phyloP scores from a whole-genome alignment of 2,329 filamentous ascomycete species.

The Magnaporthiopsis poae region DNA sequence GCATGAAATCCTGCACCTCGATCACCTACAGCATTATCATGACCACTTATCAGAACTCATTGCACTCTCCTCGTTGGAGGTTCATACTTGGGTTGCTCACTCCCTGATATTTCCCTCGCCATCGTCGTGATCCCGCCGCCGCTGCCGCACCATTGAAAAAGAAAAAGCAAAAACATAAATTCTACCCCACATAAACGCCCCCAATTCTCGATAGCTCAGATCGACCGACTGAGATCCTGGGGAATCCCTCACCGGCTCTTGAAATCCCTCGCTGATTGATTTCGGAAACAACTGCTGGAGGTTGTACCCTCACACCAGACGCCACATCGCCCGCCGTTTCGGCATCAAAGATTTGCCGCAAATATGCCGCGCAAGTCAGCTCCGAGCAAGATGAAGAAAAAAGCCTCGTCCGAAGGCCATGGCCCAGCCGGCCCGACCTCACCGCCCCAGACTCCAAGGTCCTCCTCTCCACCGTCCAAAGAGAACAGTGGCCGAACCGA shows the following conservation, averaged over 20 bases:
- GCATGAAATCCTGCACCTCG: neutral
- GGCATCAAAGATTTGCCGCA: neutral
- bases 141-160: neutral
- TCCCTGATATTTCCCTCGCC: conserved; percentile 24
- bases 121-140: neutral
- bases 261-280: conserved; percentile 2
- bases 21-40: conserved; percentile 27
- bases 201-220: neutral
- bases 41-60: conserved; percentile 32
- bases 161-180: neutral
- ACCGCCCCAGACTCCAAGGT: conserved; percentile 32
- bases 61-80: conserved; percentile 35
- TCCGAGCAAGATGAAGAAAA: conserved; percentile 22
- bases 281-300: neutral
- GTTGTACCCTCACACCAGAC: neutral
- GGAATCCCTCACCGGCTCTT: neutral
- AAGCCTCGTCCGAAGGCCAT: conserved; percentile 11
- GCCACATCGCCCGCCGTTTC: neutral
- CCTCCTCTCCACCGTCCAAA: conserved; percentile 22
- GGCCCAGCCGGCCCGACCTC: conserved; percentile 27
- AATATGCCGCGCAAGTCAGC: conserved; percentile 27
- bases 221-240: conserved; percentile 8
- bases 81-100: conserved; percentile 33
- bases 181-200: conserved; percentile 7
- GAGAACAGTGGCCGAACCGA: conserved; percentile 18